Evolutionary conservation across 805 yeast species (phyloP), one percentile per base, ranked within the genome.

Genomic region (Candida germanica): DNA sequence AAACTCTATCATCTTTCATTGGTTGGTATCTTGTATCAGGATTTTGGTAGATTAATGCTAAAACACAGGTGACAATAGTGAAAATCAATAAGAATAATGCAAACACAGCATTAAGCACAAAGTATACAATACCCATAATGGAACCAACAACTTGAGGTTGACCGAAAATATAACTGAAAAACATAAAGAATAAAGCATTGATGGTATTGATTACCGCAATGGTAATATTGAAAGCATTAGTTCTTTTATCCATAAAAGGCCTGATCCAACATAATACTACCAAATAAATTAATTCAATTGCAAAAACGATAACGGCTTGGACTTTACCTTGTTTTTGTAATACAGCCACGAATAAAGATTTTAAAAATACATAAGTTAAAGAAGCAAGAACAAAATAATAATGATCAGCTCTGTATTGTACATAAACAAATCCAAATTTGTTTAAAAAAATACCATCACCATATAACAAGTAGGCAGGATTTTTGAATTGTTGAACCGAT

Each of bases 21-120:
- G 96, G 98, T 65, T 87, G 91, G 66, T 93, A 93, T 50, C 95
- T 77, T 7, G 91, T 79, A 61, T 93, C 98, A 35, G 98, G 98
- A 59, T 93, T 88, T 70, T 84, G 87, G 59, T 84, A 82, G 21
- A 89, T 48, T 50, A 93, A 61, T 0, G 96, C 96, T 61, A 87
- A 67, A 5, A 80, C 68, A 66, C 98, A 89, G 1, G 96, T 85
- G 25, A 88, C 78, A 49, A 93, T 80, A 30, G 96, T 88, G 71
- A 89, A 82, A 32, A 93, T 66, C 56, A 93, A 66, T 52, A 91
- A 72, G 51, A 86, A 74, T 47, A 87, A 70, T 3, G 97, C 91
- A 61, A 87, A 84, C 0, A 79, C 80, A 0, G 98, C 98, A 60
- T 93, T 93, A 52, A 91, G 55, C 15, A 93, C 77, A 53, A 93